Percentiles rank a stretch among this genome's conserved stretches.
Conservation (phyloP, 2,329 filamentous ascomycete species). For the Talaromyces albobiverticillius region DNA sequence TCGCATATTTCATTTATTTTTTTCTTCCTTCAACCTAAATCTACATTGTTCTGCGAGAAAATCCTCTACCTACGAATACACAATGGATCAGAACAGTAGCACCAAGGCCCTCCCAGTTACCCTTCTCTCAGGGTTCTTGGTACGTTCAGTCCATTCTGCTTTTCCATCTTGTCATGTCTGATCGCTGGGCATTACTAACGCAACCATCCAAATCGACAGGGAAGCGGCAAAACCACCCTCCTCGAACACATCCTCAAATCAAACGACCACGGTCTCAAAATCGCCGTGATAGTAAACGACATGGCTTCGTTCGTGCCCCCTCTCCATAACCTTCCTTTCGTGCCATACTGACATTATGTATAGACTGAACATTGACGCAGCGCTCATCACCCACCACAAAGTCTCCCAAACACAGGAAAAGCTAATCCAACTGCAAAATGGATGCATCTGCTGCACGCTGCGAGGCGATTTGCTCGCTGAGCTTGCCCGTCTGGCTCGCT, state of each 20-base stretch:
- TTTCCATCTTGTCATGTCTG: slow-evolving; percentile 22
- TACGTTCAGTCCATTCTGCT: slow-evolving; percentile 29
- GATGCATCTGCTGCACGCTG: slow-evolving; percentile 74
- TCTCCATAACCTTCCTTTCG: background rate
- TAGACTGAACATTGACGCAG: slow-evolving; percentile 64
- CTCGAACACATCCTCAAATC: slow-evolving; percentile 66
- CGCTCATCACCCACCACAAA: slow-evolving; percentile 57
- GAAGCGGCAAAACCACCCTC: slow-evolving; percentile 69
- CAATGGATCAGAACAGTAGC: slow-evolving; percentile 2
- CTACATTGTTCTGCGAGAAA: background rate
- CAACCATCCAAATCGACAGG: slow-evolving; percentile 44
- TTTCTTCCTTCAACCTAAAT: background rate
- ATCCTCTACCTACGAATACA: too few species aligned
- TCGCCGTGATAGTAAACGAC: slow-evolving; percentile 72
- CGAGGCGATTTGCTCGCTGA: slow-evolving; percentile 70
- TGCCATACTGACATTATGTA: background rate
- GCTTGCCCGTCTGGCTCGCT: slow-evolving; percentile 61
- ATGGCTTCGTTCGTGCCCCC: slow-evolving; percentile 54
- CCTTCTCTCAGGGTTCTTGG: slow-evolving; percentile 59
- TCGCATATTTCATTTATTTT: background rate
- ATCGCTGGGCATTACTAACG: too few species aligned
- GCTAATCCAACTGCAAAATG: slow-evolving; percentile 66
- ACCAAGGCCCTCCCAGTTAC: slow-evolving; percentile 51
- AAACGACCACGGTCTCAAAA: slow-evolving; percentile 61
- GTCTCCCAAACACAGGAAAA: slow-evolving; percentile 62